Evolutionary conservation across 441 rosid genomes (phyloP).

Genomic region (Capsella rubella): DNA sequence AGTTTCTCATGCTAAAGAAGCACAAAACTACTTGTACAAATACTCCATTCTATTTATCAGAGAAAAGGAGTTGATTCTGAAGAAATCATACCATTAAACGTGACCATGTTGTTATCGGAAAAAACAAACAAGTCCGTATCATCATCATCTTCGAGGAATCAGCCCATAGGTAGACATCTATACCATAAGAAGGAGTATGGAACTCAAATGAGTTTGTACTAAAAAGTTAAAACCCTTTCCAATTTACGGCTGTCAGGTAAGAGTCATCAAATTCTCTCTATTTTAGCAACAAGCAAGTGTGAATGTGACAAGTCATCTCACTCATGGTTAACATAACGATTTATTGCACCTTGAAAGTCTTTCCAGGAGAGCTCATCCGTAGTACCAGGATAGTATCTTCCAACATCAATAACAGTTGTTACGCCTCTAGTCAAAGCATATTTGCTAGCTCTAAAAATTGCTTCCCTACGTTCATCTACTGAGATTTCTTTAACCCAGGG

Average conservation of each 20-base stretch:
- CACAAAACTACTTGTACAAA: background rate
- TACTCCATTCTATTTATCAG: background rate
- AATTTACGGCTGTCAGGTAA: background rate
- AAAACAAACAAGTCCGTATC: conserved; percentile 87
- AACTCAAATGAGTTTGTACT: background rate
- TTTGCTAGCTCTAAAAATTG: conserved; percentile 74
- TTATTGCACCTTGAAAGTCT: conserved; percentile 75
- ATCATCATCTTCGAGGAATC: conserved; percentile 76
- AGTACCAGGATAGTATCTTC: conserved; percentile 84
- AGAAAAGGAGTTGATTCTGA: conserved; percentile 2
- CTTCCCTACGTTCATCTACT: conserved; percentile 80
- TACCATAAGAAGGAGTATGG: conserved; percentile 28
- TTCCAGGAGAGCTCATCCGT: conserved; percentile 74
- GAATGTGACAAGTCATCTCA: background rate
- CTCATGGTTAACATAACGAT: background rate
- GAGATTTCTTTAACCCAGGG: conserved; percentile 69
- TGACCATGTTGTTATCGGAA: conserved; percentile 78
- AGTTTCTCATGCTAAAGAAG: background rate
- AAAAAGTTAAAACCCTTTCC: background rate
- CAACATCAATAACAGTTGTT: conserved; percentile 85
- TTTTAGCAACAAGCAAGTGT: conserved; percentile 5
- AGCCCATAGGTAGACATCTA: conserved; percentile 93
- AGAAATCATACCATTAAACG: conserved; percentile 62
- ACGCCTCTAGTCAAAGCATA: conserved; percentile 84
- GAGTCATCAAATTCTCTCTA: conserved; percentile 3